Evolutionary conservation across 192 early-diverging fungal species (phyloP).

Genomic region (Backusella westeae): DNA sequence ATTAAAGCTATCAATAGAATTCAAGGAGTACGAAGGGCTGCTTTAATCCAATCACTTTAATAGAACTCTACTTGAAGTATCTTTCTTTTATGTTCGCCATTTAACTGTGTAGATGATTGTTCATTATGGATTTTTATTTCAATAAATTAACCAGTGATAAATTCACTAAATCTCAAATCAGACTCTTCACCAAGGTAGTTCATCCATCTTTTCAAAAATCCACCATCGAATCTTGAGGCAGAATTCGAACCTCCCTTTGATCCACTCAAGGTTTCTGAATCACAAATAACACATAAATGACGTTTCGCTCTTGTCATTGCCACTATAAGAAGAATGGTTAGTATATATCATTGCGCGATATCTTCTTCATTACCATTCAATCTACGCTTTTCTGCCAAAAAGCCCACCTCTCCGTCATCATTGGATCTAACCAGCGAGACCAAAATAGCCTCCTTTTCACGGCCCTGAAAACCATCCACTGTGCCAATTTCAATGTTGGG

Average conservation of each 20-base stretch:
- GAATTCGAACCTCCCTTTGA: slow-evolving; percentile 14
- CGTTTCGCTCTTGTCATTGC: slow-evolving; percentile 86
- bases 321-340: slow-evolving; percentile 36
- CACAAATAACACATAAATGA: slow-evolving; percentile 82
- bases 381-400: slow-evolving; percentile 76
- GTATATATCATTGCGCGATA: no score
- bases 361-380: slow-evolving; percentile 58
- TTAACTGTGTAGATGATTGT: no score
- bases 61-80: no score
- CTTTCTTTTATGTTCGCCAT: no score
- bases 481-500: slow-evolving; percentile 76
- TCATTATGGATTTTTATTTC: not conserved
- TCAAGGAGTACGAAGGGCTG: no score
- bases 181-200: slow-evolving; percentile 45
- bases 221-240: slow-evolving; percentile 36
- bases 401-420: slow-evolving; percentile 74
- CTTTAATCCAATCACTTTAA: no score
- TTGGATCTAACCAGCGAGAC: slow-evolving; percentile 83
- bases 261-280: slow-evolving; percentile 60
- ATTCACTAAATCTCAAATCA: slow-evolving; percentile 46
- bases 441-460: slow-evolving; percentile 87
- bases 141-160: slow-evolving; percentile 5
- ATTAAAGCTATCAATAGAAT: no score
- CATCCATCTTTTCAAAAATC: slow-evolving; percentile 52
- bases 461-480: slow-evolving; percentile 91